phyloP scores from a whole-genome alignment of 2,329 filamentous ascomycete species.

The Ascosphaera pollenicola region DNA sequence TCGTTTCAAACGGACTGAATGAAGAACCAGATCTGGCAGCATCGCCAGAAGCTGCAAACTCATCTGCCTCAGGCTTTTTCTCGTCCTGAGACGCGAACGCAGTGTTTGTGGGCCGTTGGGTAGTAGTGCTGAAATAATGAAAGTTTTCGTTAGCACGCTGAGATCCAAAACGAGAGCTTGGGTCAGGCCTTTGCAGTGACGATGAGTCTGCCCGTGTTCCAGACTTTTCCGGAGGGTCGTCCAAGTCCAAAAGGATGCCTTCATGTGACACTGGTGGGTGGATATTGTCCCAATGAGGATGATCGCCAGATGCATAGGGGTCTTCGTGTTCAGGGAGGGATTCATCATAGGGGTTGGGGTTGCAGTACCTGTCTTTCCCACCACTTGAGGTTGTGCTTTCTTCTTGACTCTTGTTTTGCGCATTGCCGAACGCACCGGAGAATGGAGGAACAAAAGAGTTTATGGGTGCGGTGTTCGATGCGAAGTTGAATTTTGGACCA shows the following conservation, averaged over 20 bases:
- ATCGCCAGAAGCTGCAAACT: background rate
- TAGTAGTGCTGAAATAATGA: background rate
- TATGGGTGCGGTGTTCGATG: background rate
- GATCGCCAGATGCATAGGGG: too few relatives aligned
- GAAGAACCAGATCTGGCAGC: background rate
- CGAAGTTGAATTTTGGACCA: background rate
- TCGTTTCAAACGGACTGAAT: background rate
- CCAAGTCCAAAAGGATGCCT: background rate
- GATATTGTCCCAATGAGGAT: background rate
- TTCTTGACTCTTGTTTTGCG: too few relatives aligned
- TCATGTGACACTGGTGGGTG: background rate
- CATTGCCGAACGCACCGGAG: too few relatives aligned
- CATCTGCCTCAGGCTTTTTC: background rate
- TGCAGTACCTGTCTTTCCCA: too few relatives aligned
- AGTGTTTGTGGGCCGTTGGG: background rate
- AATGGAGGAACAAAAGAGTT: background rate
- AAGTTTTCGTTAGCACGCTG: background rate
- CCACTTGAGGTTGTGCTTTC: too few relatives aligned
- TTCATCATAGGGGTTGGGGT: too few relatives aligned
- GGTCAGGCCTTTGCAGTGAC: background rate
- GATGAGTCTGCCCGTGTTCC: background rate
- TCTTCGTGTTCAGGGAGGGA: background rate
- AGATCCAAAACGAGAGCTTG: background rate
- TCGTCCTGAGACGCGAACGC: background rate
- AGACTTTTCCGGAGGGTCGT: background rate